These are phyloP conservation scores for Cryphonectria nitschkei DNA, from an alignment of 2,329 filamentous ascomycete species.

Conservation along the genomic window DNA sequence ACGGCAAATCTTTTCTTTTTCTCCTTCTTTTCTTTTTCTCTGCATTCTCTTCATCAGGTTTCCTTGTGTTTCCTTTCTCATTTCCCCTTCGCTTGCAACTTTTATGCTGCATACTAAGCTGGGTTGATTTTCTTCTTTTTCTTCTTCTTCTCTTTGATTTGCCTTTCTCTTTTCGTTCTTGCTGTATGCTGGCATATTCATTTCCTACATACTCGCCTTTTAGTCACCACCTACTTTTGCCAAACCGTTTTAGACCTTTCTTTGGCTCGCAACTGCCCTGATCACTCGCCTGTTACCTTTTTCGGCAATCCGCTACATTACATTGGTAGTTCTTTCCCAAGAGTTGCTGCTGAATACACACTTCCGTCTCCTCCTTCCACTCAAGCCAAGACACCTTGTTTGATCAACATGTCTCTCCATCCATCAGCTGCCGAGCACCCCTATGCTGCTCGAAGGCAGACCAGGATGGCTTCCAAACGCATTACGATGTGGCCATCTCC, in stretches of 20 bases:
- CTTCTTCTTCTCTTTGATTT: background rate
- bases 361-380: background rate
- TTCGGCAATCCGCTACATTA: background rate
- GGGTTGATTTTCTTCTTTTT: background rate
- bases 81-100: background rate
- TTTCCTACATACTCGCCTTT: conserved; percentile 4
- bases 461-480: conserved; percentile 22
- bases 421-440: conserved; percentile 9
- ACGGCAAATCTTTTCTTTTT: background rate
- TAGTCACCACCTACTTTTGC: background rate
- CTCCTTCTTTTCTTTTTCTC: background rate
- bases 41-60: background rate
- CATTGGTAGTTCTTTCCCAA: background rate
- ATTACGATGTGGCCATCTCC: conserved; percentile 32
- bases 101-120: background rate
- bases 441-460: conserved; percentile 11
- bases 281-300: background rate
- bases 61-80: background rate
- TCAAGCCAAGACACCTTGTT: background rate
- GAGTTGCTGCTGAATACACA: background rate
- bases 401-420: conserved; percentile 27
- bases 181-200: conserved; percentile 19
- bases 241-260: background rate
- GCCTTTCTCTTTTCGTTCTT: background rate
- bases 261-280: background rate